These are phyloP conservation scores for Lichenothelia convexa DNA, from an alignment of 495 filamentous ascomycete genomes.

Conservation along the genomic window DNA sequence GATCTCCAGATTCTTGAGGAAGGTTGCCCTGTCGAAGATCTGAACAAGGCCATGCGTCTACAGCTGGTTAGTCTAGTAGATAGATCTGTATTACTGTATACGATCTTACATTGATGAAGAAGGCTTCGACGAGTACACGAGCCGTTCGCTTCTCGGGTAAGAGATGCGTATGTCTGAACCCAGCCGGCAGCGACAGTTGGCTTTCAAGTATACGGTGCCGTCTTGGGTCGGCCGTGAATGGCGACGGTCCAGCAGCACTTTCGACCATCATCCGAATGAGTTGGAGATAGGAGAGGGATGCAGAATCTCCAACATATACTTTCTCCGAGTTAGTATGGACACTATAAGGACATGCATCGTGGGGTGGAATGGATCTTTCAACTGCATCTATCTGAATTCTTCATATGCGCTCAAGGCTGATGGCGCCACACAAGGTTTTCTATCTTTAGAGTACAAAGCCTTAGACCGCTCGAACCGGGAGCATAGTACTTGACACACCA, in stretches of 20 bases:
- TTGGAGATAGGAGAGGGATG: slow-evolving; percentile 52
- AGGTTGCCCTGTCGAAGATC: slow-evolving; percentile 31
- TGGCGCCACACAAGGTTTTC: too few relatives aligned
- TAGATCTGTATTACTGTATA: background rate
- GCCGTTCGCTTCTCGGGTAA: slow-evolving; percentile 37
- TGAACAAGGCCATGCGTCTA: slow-evolving; percentile 40
- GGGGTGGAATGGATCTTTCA: too few relatives aligned
- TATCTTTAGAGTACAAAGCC: too few relatives aligned
- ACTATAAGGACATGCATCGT: background rate
- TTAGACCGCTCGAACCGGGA: too few relatives aligned
- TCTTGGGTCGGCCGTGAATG: slow-evolving; percentile 50
- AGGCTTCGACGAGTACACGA: slow-evolving; percentile 34
- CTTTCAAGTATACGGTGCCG: slow-evolving; percentile 52
- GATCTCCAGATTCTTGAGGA: slow-evolving; percentile 28
- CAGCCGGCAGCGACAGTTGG: slow-evolving; percentile 28
- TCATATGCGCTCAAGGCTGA: too few relatives aligned
- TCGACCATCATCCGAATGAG: slow-evolving; percentile 56
- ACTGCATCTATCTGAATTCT: too few relatives aligned
- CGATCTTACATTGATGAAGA: slow-evolving; percentile 37
- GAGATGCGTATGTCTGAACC: slow-evolving; percentile 26
- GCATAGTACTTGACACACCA: too few relatives aligned
- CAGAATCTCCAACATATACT: slow-evolving; percentile 59
- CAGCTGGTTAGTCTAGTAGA: background rate
- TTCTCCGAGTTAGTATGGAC: too few relatives aligned
- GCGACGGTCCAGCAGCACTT: slow-evolving; percentile 41